A percentile compares a stretch with the other conserved stretches of the same genome.
Conservation (phyloP, 2,329 filamentous ascomycete genomes). For the Colletotrichum magnum region DNA sequence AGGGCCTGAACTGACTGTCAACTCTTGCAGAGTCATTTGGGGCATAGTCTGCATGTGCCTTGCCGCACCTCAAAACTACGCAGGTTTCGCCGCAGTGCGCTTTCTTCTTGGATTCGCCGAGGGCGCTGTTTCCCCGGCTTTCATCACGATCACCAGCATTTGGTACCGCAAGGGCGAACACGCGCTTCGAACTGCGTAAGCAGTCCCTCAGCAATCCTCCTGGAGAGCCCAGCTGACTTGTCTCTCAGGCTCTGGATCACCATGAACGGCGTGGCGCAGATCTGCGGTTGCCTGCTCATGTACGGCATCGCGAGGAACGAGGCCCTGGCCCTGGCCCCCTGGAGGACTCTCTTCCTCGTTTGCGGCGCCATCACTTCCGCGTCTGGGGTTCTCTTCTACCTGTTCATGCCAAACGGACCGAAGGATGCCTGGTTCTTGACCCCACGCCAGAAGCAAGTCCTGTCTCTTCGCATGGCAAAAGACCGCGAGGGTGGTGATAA, state of each 20-base stretch:
- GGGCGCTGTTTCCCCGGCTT: slow-evolving; percentile 50
- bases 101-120: slow-evolving; percentile 59
- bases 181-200: slow-evolving; percentile 46
- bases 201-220: neutral
- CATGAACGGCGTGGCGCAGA: slow-evolving; percentile 49
- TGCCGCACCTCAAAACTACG: slow-evolving; percentile 56
- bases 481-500: slow-evolving; percentile 53
- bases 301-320: slow-evolving; percentile 59
- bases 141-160: slow-evolving; percentile 50
- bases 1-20: neutral
- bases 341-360: slow-evolving; percentile 64
- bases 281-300: slow-evolving; percentile 48
- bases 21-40: slow-evolving; percentile 54
- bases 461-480: slow-evolving; percentile 51
- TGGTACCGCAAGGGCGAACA: slow-evolving; percentile 52
- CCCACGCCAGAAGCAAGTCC: slow-evolving; percentile 56
- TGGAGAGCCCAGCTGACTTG: neutral
- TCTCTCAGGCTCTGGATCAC: slow-evolving; percentile 47
- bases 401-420: slow-evolving; percentile 62
- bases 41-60: slow-evolving; percentile 60
- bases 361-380: slow-evolving; percentile 62
- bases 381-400: slow-evolving; percentile 60
- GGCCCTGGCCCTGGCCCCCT: slow-evolving; percentile 55
- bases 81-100: slow-evolving; percentile 55
- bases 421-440: slow-evolving; percentile 65